Percentiles rank a stretch among this genome's conserved stretches.
These are phyloP conservation scores for Phytophthora ramorum DNA, from an alignment of 352 stramenopile species.

Conservation along the genomic window DNA sequence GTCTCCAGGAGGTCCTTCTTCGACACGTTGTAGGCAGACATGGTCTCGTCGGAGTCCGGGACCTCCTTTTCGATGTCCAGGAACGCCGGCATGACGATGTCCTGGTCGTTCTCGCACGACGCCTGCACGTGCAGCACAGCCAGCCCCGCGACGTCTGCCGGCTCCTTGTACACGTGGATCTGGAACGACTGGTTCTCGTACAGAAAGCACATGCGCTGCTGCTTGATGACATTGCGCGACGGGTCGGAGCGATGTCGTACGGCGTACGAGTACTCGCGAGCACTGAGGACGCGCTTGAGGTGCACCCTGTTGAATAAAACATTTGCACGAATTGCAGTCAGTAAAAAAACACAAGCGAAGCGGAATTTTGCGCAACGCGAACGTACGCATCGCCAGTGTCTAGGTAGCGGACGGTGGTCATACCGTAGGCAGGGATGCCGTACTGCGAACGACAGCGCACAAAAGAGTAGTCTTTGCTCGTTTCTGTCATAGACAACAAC, in stretches of 20 bases:
- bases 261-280: slow-evolving; percentile 85
- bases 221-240: slow-evolving; percentile 83
- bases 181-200: slow-evolving; percentile 90
- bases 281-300: slow-evolving; percentile 83
- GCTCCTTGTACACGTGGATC: slow-evolving; percentile 89
- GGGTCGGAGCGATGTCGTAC: slow-evolving; percentile 79
- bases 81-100: slow-evolving; percentile 78
- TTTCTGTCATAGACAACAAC: slow-evolving; percentile 40
- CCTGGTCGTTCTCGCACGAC: slow-evolving; percentile 60
- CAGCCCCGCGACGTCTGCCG: slow-evolving; percentile 59
- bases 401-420: slow-evolving; percentile 87
- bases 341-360: slow-evolving; percentile 3
- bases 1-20: slow-evolving; percentile 46
- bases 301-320: slow-evolving; percentile 57
- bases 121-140: slow-evolving; percentile 83
- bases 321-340: slow-evolving; percentile 4
- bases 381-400: slow-evolving; percentile 80
- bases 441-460: slow-evolving; percentile 87
- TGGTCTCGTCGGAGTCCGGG: slow-evolving; percentile 57
- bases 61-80: slow-evolving; percentile 78
- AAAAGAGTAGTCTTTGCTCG: slow-evolving; percentile 88
- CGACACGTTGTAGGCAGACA: slow-evolving; percentile 87
- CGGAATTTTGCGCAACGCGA: background rate
- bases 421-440: slow-evolving; percentile 83
- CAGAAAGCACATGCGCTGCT: slow-evolving; percentile 88